Base-by-base conservation (phyloP, 2,329 filamentous ascomycete genomes). In the Hymenoscyphus fraxineus region DNA sequence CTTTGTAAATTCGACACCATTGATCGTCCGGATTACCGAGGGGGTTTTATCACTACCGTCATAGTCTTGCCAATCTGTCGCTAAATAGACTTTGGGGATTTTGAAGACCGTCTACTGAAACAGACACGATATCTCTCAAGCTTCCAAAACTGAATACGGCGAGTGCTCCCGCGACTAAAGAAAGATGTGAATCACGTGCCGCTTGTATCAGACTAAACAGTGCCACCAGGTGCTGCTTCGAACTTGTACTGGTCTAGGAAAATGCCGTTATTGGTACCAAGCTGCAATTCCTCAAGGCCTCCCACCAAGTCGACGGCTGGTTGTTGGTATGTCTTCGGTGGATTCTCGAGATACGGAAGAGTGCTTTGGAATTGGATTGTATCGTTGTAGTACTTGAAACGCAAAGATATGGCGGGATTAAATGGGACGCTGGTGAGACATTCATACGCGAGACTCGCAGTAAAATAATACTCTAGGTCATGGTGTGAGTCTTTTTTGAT, bases 161-260 rank as follows among this genome's bases (percentile, higher is more conserved):
- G 2, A 85, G 78, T 7, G 81, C 77, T 61, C 85, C 82, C 2
- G 82, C 81, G 7, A 79, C 72, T 67, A 81, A 85, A 1, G 77
- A 76, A 58, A 88, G 84, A 71, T 91, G 88, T 0, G 84, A 84
- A 70, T 91, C 88, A 68, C 89, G 85, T 1, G 85, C 82, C 1
- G 78, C 47, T 32, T 69, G 66, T 75, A 60, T 78, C 76, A 60
- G 85, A 76, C 19, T 83, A 75, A 82, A 81, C 2, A 91, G 77
- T 13, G n/a, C n/a, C n/a, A n/a, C n/a, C n/a, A n/a, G n/a, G n/a
- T n/a, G 83, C 82, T 6, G 77, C 68, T 67, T 86, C 82, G 68
- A 86, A 85, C 7, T 84, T 80, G 71, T 82, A 85, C 67, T 86
- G 82, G 70, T 56, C 32, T 5, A 1, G 6, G 15, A 56, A 56